Percentiles rank a stretch among this genome's conserved stretches.
phyloP scores from a whole-genome alignment of 139 green algal genomes.

The Coelastrella sp. region DNA sequence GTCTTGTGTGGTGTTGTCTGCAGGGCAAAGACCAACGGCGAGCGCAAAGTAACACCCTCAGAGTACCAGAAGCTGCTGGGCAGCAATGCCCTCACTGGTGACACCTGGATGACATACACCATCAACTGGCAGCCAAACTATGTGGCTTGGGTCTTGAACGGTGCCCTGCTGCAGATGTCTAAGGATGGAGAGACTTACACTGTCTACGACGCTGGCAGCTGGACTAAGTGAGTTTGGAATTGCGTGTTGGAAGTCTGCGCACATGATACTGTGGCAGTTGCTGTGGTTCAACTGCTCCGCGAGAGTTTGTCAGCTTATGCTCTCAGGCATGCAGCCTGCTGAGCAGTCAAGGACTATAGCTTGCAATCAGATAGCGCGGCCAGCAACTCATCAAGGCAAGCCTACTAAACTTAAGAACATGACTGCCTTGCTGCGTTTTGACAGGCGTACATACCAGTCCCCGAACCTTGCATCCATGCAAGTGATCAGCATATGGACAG shows the following conservation, averaged over 20 bases:
- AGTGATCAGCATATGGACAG: conserved; percentile 28
- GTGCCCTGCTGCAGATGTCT: background rate
- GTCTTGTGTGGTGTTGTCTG: background rate
- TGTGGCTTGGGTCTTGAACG: background rate
- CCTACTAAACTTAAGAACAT: too few relatives aligned
- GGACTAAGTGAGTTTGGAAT: background rate
- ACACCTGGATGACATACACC: background rate
- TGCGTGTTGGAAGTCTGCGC: background rate
- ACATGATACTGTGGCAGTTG: too few relatives aligned
- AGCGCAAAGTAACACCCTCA: background rate
- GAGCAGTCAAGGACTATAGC: too few relatives aligned
- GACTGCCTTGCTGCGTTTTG: too few relatives aligned
- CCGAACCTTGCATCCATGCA: conserved; percentile 13
- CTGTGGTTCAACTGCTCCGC: background rate
- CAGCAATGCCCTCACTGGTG: background rate
- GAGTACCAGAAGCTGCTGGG: background rate
- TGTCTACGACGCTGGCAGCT: too few relatives aligned
- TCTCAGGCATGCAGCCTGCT: background rate
- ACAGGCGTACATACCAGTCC: background rate
- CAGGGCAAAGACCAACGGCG: conserved; percentile 8
- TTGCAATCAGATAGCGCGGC: too few relatives aligned
- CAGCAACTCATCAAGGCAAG: too few relatives aligned
- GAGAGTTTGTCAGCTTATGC: background rate
- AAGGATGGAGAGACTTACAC: conserved; percentile 1
- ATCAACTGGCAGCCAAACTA: conserved; percentile 17